Conservation (phyloP, 1,284 basidiomycete genomes). For the Ceratobasidium sp. region DNA sequence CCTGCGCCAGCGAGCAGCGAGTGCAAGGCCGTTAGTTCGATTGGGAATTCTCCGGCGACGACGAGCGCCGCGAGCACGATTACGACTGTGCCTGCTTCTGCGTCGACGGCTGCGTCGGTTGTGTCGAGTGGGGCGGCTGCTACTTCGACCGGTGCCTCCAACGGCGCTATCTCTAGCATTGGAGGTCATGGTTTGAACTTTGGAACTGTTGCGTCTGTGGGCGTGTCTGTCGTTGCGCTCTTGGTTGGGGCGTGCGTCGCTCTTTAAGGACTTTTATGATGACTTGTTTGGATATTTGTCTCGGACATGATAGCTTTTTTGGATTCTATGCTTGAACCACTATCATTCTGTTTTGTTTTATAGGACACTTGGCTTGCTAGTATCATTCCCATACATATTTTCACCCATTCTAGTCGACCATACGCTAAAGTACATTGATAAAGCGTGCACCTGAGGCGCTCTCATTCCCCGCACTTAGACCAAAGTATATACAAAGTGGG, state of each 20-base stretch:
- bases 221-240: slow-evolving; percentile 4
- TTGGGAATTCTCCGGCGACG: slow-evolving; percentile 9
- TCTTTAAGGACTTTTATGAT: slow-evolving; percentile 2
- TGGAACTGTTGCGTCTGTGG: neutral
- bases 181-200: neutral
- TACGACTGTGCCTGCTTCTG: neutral
- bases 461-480: too few relatives aligned
- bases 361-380: too few relatives aligned
- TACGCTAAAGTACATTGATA: too few relatives aligned
- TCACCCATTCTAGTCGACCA: too few relatives aligned
- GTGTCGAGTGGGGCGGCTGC: neutral
- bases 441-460: too few relatives aligned
- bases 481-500: too few relatives aligned
- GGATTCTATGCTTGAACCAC: too few relatives aligned
- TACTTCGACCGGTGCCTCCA: neutral
- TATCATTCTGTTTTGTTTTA: too few relatives aligned
- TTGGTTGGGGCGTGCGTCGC: slow-evolving; percentile 15
- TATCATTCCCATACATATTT: too few relatives aligned
- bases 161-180: neutral
- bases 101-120: neutral
- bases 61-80: neutral
- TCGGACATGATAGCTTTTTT: too few relatives aligned
- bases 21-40: slow-evolving; percentile 25
- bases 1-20: slow-evolving; percentile 36
- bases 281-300: neutral